Conservation (phyloP, 2,329 filamentous ascomycete species). For the Trichoderma oligosporum region DNA sequence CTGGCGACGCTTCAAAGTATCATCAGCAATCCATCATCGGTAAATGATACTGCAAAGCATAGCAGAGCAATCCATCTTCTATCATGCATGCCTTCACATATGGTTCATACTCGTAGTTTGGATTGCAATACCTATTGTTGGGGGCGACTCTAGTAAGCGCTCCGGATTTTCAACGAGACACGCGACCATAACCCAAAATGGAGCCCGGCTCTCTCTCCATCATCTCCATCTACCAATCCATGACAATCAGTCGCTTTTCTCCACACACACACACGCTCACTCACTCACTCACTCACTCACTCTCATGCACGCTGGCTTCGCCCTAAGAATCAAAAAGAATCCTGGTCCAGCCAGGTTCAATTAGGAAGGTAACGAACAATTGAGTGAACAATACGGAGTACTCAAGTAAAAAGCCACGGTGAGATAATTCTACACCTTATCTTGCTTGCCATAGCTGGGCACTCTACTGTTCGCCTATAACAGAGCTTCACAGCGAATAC, state of each 20-base stretch:
- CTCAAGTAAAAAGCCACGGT: no score
- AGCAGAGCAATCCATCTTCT: neutral
- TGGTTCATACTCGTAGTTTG: neutral
- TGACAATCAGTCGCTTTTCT: neutral
- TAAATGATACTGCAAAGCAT: neutral
- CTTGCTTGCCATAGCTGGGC: neutral
- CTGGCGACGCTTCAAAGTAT: neutral
- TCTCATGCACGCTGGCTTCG: no score
- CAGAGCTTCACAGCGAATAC: neutral
- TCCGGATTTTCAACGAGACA: constrained; percentile 6
- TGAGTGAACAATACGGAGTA: no score
- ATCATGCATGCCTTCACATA: neutral
- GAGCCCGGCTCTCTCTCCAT: constrained; percentile 1
- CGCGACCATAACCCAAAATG: constrained; percentile 8
- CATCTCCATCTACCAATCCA: neutral
- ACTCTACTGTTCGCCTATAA: neutral
- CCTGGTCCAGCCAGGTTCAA: neutral
- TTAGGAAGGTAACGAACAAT: neutral
- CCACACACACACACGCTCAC: constrained; percentile 6
- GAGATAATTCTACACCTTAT: neutral
- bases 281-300: no score
- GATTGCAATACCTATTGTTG: no score
- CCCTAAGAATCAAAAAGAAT: no score
- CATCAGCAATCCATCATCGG: neutral
- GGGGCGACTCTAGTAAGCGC: neutral